Evolutionary conservation across 1,284 basidiomycete species (phyloP).

Genomic region (Tilletia indica): DNA sequence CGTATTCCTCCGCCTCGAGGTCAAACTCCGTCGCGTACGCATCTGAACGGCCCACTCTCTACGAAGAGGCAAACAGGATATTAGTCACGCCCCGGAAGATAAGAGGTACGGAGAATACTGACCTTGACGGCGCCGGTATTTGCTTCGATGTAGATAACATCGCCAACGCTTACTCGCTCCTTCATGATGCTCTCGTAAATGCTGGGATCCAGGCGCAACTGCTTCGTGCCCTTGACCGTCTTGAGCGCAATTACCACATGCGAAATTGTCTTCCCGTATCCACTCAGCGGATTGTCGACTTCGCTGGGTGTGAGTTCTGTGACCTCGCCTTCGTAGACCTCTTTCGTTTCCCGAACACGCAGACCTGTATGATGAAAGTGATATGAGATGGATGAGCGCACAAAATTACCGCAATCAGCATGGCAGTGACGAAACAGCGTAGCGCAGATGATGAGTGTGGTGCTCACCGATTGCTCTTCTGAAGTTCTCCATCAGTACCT

Average conservation of each 20-base stretch:
- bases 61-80: background rate
- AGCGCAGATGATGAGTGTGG: no score
- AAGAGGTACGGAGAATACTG: constrained; percentile 28
- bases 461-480: constrained; percentile 85
- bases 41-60: constrained; percentile 94
- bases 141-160: constrained; percentile 92
- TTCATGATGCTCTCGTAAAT: constrained; percentile 98
- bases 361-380: constrained; percentile 59
- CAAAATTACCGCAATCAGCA: background rate
- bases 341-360: constrained; percentile 75
- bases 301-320: constrained; percentile 91
- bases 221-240: constrained; percentile 97
- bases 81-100: background rate
- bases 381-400: background rate
- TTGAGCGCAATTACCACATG: constrained; percentile 96
- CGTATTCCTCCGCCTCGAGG: constrained; percentile 96
- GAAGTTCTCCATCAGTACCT: constrained; percentile 94
- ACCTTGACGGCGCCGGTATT: constrained; percentile 96
- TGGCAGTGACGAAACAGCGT: constrained; percentile 24
- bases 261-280: constrained; percentile 97
- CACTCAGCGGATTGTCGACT: constrained; percentile 60
- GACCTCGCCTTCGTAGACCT: constrained; percentile 97
- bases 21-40: constrained; percentile 98
- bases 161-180: constrained; percentile 93
- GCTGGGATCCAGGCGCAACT: constrained; percentile 86